Base-by-base conservation (phyloP, 495 filamentous ascomycete species). In the Evernia prunastri region DNA sequence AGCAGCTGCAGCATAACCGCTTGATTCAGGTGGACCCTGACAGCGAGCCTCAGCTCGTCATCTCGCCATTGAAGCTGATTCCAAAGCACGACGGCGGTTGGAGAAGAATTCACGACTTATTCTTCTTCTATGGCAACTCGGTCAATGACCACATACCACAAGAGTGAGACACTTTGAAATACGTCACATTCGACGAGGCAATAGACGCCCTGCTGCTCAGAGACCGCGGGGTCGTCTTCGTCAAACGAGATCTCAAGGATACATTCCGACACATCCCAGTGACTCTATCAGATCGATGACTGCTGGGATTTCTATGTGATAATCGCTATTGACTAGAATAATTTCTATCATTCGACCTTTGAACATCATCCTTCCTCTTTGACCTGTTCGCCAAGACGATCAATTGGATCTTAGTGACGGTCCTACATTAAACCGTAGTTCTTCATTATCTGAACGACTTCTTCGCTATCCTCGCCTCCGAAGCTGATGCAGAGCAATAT, bases 391-490 rank as follows among this genome's bases (percentile, higher is more conserved):
- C 36, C 5, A 58, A 12, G 13, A 36, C 20, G 12, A 1, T 58
- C 15, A 42, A 42, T 12, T 36, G 36, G 36, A 58, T 58, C 10
- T 0, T 58, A 10, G 27, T 39, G 2, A 36, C 36, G 12, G 36
- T 58, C 5, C 12, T 58, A 3, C 2, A 1, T 25, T 58, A 39
- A 18, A 12, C 7, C 1, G 11, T 27, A 1, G 7, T 58, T 7
- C n/a, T 58, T 1, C 20, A 58, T 15, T 58, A 58, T 17, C 25
- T 58, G 12, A 18, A 58, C 56, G 56, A 58, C 15, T 58, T 58
- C 36, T 40, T 58, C 36, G n/a, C 36, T 25, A 58, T 58, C 18
- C 36, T 58, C 7, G 25, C 11, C 25, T 8, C 10, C 4, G 20
- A 11, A n/a, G 18, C 42, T 2, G 20, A 45, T n/a, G n/a, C 9